Base-by-base conservation (phyloP, 2,329 filamentous ascomycete species). In the Fusarium praegraminearum region DNA sequence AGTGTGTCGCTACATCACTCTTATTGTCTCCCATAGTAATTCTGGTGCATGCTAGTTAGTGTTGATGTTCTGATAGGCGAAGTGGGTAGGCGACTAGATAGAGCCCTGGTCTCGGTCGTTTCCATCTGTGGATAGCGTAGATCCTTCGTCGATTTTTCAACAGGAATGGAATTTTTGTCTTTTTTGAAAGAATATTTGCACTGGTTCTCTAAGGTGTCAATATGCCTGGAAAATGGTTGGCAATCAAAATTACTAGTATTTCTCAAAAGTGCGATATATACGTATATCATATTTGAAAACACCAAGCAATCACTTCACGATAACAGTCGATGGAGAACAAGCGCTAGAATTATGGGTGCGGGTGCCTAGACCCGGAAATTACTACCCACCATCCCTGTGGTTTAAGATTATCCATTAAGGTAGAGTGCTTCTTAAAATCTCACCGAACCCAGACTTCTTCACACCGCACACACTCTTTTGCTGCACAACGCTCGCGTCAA, bases 1-100 rank as follows among this genome's bases (percentile, higher is more conserved):
- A n/a, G 0, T 2, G 2, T 0, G 1, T n/a, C 2, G 7, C 2
- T 52, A 52, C 49, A 22, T 36, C 2, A 1, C 0, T 1, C 3
- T 16, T 40, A 51, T 11, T 2, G 10, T 5, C n/a, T n/a, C n/a
- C n/a, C n/a, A n/a, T n/a, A 18, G 0, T 3, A 2, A 5, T n/a
- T 3, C 4, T 22, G 4, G 3, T 13, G 5, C 5, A 4, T 6
- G 3, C 9, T 11, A 9, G 49, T 52, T 52, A 52, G 49, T 52
- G 13, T 2, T 1, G 0, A 18, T 41, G 49, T 30, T 1, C 35
- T 26, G 7, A 3, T 20, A 12, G 26, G 49, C 24, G 33, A 26
- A 52, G 35, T 40, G 49, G 35, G 38, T 26, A 30, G 18, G n/a
- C 5, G 7, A 28, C 8, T 52, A 20, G n/a, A n/a, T 52, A 20